phyloP scores from a whole-genome alignment of 75 land plant genomes.

The Pinus taeda region DNA sequence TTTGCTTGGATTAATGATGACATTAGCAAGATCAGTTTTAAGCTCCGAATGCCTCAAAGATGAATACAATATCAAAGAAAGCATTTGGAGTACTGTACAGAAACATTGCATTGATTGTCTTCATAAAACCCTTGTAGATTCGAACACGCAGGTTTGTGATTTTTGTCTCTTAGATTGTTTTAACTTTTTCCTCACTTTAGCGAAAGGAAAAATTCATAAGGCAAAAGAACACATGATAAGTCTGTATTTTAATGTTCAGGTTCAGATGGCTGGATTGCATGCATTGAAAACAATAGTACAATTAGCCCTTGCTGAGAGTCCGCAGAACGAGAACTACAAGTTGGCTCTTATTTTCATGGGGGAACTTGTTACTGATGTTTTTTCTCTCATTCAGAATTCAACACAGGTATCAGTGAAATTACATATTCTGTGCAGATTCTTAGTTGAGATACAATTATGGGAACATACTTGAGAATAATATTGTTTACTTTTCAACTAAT shows the following conservation, averaged over 20 bases:
- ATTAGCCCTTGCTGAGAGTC: constrained; percentile 37
- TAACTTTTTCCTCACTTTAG: neutral
- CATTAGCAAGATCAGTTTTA: constrained; percentile 24
- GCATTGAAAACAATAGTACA: constrained; percentile 60
- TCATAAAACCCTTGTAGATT: constrained; percentile 28
- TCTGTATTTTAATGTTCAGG: constrained; percentile 33
- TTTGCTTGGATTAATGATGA: constrained; percentile 28
- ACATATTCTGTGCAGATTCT: neutral
- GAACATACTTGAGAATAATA: neutral
- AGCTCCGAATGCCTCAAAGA: neutral
- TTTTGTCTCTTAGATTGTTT: neutral
- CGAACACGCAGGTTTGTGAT: constrained; percentile 39
- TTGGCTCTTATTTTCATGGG: constrained; percentile 55
- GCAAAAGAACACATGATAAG: neutral
- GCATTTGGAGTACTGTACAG: constrained; percentile 10
- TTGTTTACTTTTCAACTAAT: neutral
- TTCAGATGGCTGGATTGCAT: constrained; percentile 68
- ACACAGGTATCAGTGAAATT: constrained; percentile 45
- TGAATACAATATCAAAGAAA: neutral
- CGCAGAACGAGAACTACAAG: constrained; percentile 20
- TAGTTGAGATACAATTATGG: neutral
- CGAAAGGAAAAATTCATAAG: neutral
- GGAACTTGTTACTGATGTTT: constrained; percentile 60
- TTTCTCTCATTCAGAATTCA: constrained; percentile 35
- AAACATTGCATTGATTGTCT: constrained; percentile 41